phyloP scores from a whole-genome alignment of 108 stramenopile species.

The Fragilaria radians region DNA sequence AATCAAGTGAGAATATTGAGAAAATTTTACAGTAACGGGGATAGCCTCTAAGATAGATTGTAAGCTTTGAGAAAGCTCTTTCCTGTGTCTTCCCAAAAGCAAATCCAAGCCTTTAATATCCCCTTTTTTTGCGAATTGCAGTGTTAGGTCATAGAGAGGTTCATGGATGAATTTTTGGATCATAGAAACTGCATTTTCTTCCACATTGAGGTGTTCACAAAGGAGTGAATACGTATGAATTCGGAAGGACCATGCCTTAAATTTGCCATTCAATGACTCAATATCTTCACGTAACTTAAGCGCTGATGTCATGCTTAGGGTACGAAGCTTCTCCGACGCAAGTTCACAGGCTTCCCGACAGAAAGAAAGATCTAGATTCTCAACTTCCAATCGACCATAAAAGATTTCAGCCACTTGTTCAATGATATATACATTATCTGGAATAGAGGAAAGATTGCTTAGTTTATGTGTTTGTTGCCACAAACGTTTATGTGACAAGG shows the following conservation, averaged over 20 bases:
- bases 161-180: slow-evolving; percentile 25
- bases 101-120: slow-evolving; percentile 48
- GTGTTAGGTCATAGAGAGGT: slow-evolving; percentile 27
- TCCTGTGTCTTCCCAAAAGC: slow-evolving; percentile 40
- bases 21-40: slow-evolving; percentile 38
- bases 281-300: background rate
- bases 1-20: slow-evolving; percentile 46
- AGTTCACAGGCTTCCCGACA: background rate
- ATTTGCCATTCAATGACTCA: slow-evolving; percentile 1
- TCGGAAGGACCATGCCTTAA: slow-evolving; percentile 18
- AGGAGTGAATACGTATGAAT: slow-evolving; percentile 53
- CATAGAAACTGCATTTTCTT: slow-evolving; percentile 23
- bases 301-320: background rate
- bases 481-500: background rate
- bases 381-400: background rate
- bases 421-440: background rate
- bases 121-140: slow-evolving; percentile 37
- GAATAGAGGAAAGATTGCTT: background rate
- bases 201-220: slow-evolving; percentile 17
- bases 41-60: slow-evolving; percentile 33
- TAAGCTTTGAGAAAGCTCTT: slow-evolving; percentile 16
- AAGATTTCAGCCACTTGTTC: background rate
- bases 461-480: background rate
- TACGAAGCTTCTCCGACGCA: background rate
- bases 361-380: background rate